Conservation (phyloP, 257 asterid genomes). For the Primulina tabacum region DNA sequence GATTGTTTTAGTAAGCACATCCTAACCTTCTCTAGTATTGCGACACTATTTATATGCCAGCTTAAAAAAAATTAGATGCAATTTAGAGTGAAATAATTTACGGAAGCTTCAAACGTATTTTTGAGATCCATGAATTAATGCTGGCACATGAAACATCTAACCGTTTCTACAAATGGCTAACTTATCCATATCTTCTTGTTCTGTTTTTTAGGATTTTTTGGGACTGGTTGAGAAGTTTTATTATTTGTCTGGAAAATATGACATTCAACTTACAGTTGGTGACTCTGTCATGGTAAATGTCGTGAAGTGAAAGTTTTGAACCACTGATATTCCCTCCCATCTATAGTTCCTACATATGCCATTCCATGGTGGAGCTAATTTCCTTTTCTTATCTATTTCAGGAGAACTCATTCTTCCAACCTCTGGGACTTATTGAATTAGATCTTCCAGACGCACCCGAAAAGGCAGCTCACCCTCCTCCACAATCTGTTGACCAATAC, state of each 20-base stretch:
- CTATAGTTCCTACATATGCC: constrained; percentile 11
- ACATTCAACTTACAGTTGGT: constrained; percentile 85
- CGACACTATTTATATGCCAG: neutral
- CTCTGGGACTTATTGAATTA: constrained; percentile 66
- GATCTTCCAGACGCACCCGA: constrained; percentile 94
- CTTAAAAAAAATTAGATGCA: constrained; percentile 16
- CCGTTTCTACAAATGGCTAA: constrained; percentile 6
- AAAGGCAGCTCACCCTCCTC: constrained; percentile 89
- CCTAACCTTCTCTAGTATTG: constrained; percentile 22
- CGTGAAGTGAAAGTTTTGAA: constrained; percentile 15
- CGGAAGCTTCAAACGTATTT: neutral
- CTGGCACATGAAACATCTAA: constrained; percentile 11
- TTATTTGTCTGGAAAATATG: constrained; percentile 84
- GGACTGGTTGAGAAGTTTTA: constrained; percentile 90
- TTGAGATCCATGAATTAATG: neutral
- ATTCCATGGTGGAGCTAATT: constrained; percentile 15
- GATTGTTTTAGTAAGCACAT: constrained; percentile 62
- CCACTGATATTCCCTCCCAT: constrained; percentile 7
- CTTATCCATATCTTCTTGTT: constrained; percentile 19
- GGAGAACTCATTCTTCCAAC: constrained; percentile 92
- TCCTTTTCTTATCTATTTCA: constrained; percentile 35
- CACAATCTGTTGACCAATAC: constrained; percentile 60
- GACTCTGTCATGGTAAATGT: constrained; percentile 80
- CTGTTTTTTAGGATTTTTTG: constrained; percentile 82
- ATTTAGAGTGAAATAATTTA: neutral